Conservation (phyloP, 2,329 filamentous ascomycete species). For the Cladobotryum mycophilum region DNA sequence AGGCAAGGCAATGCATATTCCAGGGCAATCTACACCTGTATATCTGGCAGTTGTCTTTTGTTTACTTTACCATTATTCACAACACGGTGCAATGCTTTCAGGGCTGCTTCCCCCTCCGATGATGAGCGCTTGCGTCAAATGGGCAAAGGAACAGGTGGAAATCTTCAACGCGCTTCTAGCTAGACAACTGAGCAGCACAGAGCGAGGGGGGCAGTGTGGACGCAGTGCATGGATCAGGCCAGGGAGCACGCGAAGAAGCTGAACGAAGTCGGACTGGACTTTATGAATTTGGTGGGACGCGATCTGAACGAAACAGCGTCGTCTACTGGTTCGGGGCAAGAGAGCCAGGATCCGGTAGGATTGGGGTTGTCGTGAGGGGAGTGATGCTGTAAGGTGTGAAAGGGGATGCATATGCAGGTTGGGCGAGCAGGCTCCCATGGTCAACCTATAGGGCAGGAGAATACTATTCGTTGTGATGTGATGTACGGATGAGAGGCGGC, state of each 20-base stretch:
- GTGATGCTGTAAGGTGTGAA: too few species aligned
- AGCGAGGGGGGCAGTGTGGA: slow-evolving; percentile 70
- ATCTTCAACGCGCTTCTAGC: slow-evolving; percentile 78
- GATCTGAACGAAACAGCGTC: slow-evolving; percentile 30
- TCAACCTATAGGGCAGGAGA: too few species aligned
- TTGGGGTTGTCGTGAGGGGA: slow-evolving; percentile 23
- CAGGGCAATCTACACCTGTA: slow-evolving; percentile 89
- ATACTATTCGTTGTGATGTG: too few species aligned
- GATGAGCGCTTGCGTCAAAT: slow-evolving; percentile 93
- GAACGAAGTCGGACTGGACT: slow-evolving; percentile 82
- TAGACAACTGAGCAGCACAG: slow-evolving; percentile 81
- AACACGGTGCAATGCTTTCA: slow-evolving; percentile 91
- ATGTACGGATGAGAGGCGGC: too few species aligned
- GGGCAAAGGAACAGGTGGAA: slow-evolving; percentile 94
- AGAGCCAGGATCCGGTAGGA: slow-evolving; percentile 19
- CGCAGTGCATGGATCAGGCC: slow-evolving; percentile 74
- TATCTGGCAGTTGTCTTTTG: slow-evolving; percentile 90
- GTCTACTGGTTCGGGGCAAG: slow-evolving; percentile 18
- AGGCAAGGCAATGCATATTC: slow-evolving; percentile 78
- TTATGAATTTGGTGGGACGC: slow-evolving; percentile 70
- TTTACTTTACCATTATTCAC: slow-evolving; percentile 89
- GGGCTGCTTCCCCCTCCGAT: slow-evolving; percentile 73
- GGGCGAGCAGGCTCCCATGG: too few species aligned
- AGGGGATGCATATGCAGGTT: too few species aligned
- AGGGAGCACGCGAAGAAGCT: slow-evolving; percentile 75